A percentile compares a stretch with the other conserved stretches of the same genome.
Conservation (phyloP, 2,329 filamentous ascomycete species). For the Colletotrichum filicis region DNA sequence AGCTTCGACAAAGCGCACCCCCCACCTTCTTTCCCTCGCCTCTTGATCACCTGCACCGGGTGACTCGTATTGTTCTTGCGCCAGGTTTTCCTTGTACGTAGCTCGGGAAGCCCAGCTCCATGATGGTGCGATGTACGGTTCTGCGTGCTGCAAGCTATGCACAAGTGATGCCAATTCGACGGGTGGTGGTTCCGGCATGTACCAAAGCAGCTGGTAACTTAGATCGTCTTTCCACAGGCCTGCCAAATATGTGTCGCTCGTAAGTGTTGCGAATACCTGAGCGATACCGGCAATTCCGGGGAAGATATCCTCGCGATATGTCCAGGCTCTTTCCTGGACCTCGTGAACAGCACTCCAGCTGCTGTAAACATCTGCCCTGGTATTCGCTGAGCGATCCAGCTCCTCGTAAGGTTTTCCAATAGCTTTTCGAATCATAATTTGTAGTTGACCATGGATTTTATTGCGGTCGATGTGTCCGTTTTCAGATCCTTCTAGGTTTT, state of each 20-base stretch:
- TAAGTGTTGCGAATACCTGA: not conserved
- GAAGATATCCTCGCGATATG: not conserved
- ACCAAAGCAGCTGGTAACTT: not conserved
- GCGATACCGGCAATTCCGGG: not conserved
- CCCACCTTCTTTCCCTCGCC: too few relatives aligned
- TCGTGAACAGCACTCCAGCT: not conserved
- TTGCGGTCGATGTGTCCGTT: not conserved
- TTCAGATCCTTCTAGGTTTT: not conserved
- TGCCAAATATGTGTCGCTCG: not conserved
- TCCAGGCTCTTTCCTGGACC: not conserved
- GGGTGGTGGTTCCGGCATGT: not conserved
- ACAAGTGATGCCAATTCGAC: not conserved
- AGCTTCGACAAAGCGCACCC: too few relatives aligned
- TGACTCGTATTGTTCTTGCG: too few relatives aligned
- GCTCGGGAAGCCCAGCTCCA: constrained; percentile 26
- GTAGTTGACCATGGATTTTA: not conserved
- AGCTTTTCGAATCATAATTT: not conserved
- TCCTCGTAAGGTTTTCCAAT: rapidly evolving
- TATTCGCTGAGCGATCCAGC: not conserved
- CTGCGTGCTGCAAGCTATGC: not conserved
- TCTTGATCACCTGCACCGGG: too few relatives aligned
- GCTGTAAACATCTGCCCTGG: not conserved
- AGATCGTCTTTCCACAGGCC: not conserved
- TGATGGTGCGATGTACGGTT: not conserved
- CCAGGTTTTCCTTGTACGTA: too few relatives aligned